A percentile compares a stretch with the other conserved stretches of the same genome.
Conservation (phyloP, 768 basidiomycete genomes). For the Tephrocybe sp. region DNA sequence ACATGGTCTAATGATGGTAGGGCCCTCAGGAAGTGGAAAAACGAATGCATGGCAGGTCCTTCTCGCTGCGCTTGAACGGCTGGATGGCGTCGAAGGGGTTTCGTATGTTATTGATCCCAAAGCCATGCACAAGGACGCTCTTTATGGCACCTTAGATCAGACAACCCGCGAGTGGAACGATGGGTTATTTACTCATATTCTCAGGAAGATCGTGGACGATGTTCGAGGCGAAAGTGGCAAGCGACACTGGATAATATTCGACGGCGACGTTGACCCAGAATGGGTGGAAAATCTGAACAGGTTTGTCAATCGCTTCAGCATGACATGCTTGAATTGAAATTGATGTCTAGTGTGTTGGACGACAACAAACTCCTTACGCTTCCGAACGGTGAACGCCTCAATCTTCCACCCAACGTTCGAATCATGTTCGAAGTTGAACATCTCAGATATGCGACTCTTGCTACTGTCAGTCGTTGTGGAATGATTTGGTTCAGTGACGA, state of each 20-base stretch:
- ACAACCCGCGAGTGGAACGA: conserved; percentile 99
- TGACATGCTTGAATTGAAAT: conserved; percentile 1
- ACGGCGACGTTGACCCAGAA: conserved; percentile 99
- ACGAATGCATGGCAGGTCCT: conserved; percentile 97
- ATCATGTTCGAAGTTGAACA: conserved; percentile 99
- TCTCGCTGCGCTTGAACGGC: conserved; percentile 81
- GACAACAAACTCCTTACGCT: conserved; percentile 97
- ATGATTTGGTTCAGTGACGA: conserved; percentile 99
- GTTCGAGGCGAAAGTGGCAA: conserved; percentile 96
- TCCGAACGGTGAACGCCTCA: conserved; percentile 97
- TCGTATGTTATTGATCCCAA: conserved; percentile 98
- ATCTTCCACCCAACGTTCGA: conserved; percentile 92
- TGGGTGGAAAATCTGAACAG: conserved; percentile 99
- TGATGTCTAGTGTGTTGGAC: conserved; percentile 78
- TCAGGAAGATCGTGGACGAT: conserved; percentile 97
- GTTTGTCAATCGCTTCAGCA: conserved; percentile 40
- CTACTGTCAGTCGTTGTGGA: conserved; percentile 99
- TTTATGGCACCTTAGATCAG: conserved; percentile 95
- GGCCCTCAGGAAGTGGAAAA: conserved; percentile 95
- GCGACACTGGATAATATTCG: conserved; percentile 99
- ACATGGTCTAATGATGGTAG: conserved; percentile 99
- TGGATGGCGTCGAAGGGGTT: conserved; percentile 91
- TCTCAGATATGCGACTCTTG: conserved; percentile 92
- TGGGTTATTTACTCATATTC: conserved; percentile 94
- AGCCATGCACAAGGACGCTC: conserved; percentile 96